These are phyloP conservation scores for Corylus avellana DNA, from an alignment of 306 rosid species.

Conservation along the genomic window DNA sequence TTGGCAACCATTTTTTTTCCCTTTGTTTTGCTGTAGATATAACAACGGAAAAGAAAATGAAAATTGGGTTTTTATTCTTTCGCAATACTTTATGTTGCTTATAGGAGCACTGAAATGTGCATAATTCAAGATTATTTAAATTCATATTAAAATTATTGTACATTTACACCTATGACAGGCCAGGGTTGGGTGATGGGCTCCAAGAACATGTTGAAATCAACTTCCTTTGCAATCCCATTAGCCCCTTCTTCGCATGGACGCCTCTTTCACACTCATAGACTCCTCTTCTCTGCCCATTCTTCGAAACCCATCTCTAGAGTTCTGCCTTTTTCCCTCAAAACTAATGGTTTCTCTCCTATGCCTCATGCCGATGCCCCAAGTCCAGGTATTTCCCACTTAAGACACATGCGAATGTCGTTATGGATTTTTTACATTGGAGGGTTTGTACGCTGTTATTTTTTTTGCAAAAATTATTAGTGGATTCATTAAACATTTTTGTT, in stretches of 20 bases:
- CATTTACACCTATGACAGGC: not conserved
- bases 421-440: not conserved
- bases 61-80: not conserved
- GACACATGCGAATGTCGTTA: not conserved
- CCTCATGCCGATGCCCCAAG: slow-evolving; percentile 44
- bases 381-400: slow-evolving; percentile 38
- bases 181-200: slow-evolving; percentile 42
- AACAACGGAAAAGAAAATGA: not conserved
- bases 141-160: not conserved
- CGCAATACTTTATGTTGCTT: not conserved
- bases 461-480: not conserved
- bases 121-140: not conserved
- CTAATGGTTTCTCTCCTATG: slow-evolving; percentile 55
- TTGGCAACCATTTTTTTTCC: not conserved
- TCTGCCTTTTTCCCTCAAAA: slow-evolving; percentile 43
- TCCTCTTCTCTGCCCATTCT: slow-evolving; percentile 40
- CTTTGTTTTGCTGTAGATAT: not conserved
- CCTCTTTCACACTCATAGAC: slow-evolving; percentile 26
- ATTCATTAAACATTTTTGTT: not conserved
- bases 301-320: slow-evolving; percentile 39
- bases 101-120: not conserved
- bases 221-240: slow-evolving; percentile 38
- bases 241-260: slow-evolving; percentile 27
- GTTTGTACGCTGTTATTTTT: not conserved
- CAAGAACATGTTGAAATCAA: slow-evolving; percentile 33